Percentiles rank a stretch among this genome's conserved stretches.
These are phyloP conservation scores for Myriangium duriaei DNA, from an alignment of 2,329 filamentous ascomycete species.

Conservation along the genomic window DNA sequence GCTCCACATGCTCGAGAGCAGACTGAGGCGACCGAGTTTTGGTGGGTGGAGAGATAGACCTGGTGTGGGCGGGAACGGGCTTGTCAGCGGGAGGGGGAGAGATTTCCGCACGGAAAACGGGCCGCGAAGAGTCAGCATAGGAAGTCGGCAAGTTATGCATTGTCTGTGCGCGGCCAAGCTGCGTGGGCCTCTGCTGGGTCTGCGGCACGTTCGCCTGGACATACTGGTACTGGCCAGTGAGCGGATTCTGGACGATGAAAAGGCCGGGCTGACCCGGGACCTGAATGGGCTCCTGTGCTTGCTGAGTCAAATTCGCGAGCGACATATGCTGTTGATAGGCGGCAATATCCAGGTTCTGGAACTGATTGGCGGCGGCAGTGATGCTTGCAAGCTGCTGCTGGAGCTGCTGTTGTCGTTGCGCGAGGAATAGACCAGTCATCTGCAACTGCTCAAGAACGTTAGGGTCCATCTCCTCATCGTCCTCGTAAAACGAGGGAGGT, in stretches of 20 bases:
- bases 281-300: constrained; percentile 52
- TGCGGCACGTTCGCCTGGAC: constrained; percentile 57
- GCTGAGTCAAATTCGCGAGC: constrained; percentile 34
- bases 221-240: constrained; percentile 73
- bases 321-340: constrained; percentile 53
- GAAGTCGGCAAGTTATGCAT: constrained; percentile 19
- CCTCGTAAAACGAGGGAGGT: constrained; percentile 66
- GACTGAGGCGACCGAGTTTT: constrained; percentile 52
- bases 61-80: constrained; percentile 38
- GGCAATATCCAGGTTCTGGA: constrained; percentile 26
- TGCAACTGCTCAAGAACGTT: constrained; percentile 78
- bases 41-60: constrained; percentile 53
- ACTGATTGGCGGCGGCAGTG: constrained; percentile 59
- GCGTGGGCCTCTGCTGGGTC: constrained; percentile 23
- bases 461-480: constrained; percentile 67
- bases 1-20: constrained; percentile 46
- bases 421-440: constrained; percentile 81
- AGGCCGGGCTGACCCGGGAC: constrained; percentile 61
- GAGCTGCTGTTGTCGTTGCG: constrained; percentile 86
- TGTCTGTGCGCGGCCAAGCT: constrained; percentile 18
- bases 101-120: constrained; percentile 63
- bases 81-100: constrained; percentile 56
- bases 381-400: constrained; percentile 84
- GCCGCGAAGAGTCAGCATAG: constrained; percentile 15
- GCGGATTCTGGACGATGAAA: constrained; percentile 71